These are phyloP conservation scores for Pseudoperonospora humuli DNA, from an alignment of 352 stramenopile genomes.

Conservation along the genomic window DNA sequence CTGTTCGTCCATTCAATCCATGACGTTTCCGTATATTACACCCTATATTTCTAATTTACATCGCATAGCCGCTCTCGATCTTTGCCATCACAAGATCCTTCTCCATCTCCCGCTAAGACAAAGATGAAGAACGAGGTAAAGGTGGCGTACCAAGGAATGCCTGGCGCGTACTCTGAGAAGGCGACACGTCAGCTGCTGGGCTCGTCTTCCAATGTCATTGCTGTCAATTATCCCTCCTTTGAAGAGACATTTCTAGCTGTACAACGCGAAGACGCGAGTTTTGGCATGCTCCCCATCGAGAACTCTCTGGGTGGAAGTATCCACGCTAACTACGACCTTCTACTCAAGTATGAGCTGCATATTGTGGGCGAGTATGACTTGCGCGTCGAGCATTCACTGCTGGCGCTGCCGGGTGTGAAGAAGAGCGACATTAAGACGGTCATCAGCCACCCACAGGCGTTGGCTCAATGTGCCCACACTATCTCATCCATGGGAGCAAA, in stretches of 20 bases:
- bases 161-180: slow-evolving; percentile 97
- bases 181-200: slow-evolving; percentile 89
- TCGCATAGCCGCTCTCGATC: no score
- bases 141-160: slow-evolving; percentile 94
- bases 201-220: slow-evolving; percentile 47
- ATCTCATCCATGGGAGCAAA: slow-evolving; percentile 79
- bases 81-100: background rate
- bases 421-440: slow-evolving; percentile 91
- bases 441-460: slow-evolving; percentile 93
- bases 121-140: slow-evolving; percentile 54
- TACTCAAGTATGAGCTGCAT: slow-evolving; percentile 70
- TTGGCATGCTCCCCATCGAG: slow-evolving; percentile 94
- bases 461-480: slow-evolving; percentile 95
- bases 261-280: slow-evolving; percentile 84
- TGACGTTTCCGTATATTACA: no score
- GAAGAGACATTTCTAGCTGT: slow-evolving; percentile 61
- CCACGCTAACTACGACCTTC: slow-evolving; percentile 94
- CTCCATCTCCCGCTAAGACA: no score
- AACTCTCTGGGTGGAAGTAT: slow-evolving; percentile 93
- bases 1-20: no score
- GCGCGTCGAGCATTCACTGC: slow-evolving; percentile 88
- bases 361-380: slow-evolving; percentile 76
- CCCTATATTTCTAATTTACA: no score
- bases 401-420: slow-evolving; percentile 84
- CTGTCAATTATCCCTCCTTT: slow-evolving; percentile 36